These are phyloP conservation scores for Jimgerdemannia lactiflua DNA, from an alignment of 192 early-diverging fungal genomes.

Conservation along the genomic window DNA sequence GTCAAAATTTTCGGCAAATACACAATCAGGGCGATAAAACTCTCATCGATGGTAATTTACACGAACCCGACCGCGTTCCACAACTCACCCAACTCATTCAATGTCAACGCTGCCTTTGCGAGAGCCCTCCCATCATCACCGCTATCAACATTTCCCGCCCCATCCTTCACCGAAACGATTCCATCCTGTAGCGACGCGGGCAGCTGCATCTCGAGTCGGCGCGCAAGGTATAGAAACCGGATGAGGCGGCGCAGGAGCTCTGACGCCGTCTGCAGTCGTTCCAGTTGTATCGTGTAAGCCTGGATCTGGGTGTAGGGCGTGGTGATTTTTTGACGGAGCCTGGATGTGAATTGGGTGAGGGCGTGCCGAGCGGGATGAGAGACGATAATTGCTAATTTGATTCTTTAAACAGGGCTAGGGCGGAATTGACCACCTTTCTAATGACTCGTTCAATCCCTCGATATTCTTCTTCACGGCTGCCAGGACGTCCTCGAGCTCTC, in stretches of 20 bases:
- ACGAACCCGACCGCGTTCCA: too few relatives aligned
- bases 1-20: neutral
- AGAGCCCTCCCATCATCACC: constrained; percentile 32
- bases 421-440: constrained; percentile 40
- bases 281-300: constrained; percentile 59
- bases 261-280: constrained; percentile 56
- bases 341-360: constrained; percentile 10
- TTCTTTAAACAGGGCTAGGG: neutral
- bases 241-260: constrained; percentile 58
- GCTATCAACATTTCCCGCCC: neutral
- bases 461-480: constrained; percentile 51
- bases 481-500: constrained; percentile 54
- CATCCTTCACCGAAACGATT: neutral
- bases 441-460: constrained; percentile 47
- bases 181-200: constrained; percentile 27
- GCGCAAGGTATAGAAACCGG: constrained; percentile 58
- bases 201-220: constrained; percentile 55
- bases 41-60: too few relatives aligned
- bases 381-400: too few relatives aligned
- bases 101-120: constrained; percentile 51
- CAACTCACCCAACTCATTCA: constrained; percentile 58
- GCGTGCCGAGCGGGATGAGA: neutral
- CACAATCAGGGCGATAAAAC: too few relatives aligned
- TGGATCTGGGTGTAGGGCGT: constrained; percentile 59
- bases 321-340: constrained; percentile 56